Conservation (phyloP, 2,329 filamentous ascomycete genomes). For the Verticillium nonalfalfae region DNA sequence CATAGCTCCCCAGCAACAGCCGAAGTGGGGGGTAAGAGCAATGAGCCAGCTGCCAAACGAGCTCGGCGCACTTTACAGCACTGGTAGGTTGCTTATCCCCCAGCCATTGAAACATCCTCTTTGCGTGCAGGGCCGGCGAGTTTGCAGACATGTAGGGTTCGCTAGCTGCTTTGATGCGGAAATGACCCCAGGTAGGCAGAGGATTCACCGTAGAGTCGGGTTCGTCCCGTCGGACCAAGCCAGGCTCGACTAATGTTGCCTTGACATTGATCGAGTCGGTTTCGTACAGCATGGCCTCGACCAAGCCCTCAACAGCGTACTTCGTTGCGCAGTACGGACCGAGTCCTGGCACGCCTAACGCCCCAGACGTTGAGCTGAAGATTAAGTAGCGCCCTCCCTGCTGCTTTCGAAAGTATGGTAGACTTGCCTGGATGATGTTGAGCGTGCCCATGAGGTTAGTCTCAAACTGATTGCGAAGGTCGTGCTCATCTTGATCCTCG, state of each 20-base stretch:
- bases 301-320: slow-evolving; percentile 90
- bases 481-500: slow-evolving; percentile 94
- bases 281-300: slow-evolving; percentile 96
- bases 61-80: slow-evolving; percentile 84
- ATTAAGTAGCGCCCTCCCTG: slow-evolving; percentile 79
- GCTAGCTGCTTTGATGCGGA: slow-evolving; percentile 80
- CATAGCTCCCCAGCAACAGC: slow-evolving; percentile 84
- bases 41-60: slow-evolving; percentile 92
- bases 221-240: slow-evolving; percentile 82
- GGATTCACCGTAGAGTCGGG: slow-evolving; percentile 48
- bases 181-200: slow-evolving; percentile 83
- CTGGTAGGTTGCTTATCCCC: slow-evolving; percentile 89
- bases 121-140: slow-evolving; percentile 80
- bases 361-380: slow-evolving; percentile 87
- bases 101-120: slow-evolving; percentile 90
- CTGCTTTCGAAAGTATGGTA: slow-evolving; percentile 81
- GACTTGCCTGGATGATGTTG: slow-evolving; percentile 82
- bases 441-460: slow-evolving; percentile 96
- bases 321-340: slow-evolving; percentile 96
- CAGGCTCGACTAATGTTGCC: slow-evolving; percentile 86
- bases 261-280: slow-evolving; percentile 88
- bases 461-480: slow-evolving; percentile 92
- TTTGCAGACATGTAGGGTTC: slow-evolving; percentile 73
- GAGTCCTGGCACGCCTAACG: slow-evolving; percentile 86
- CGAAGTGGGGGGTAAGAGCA: slow-evolving; percentile 89